phyloP scores from a whole-genome alignment of 2,329 filamentous ascomycete species.

The Coniella vitis region DNA sequence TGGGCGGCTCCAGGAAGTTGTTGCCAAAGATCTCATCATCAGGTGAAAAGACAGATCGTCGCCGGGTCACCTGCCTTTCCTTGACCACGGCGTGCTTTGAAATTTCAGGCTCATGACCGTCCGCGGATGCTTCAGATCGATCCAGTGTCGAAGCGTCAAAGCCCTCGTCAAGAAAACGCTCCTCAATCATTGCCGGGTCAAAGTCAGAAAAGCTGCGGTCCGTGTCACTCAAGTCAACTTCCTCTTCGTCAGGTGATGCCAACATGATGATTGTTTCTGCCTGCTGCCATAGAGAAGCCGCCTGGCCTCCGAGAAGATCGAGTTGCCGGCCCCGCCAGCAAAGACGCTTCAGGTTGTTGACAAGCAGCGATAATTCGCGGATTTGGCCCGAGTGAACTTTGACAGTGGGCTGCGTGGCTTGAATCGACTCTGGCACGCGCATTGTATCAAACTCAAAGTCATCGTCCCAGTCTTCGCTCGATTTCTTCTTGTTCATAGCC shows the following conservation, averaged over 20 bases:
- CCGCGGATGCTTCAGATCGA: slow-evolving; percentile 35
- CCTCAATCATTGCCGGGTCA: slow-evolving; percentile 34
- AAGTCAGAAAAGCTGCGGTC: slow-evolving; percentile 31
- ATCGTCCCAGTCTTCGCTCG: slow-evolving; percentile 84
- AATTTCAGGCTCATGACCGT: slow-evolving; percentile 35
- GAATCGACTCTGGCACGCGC: slow-evolving; percentile 73
- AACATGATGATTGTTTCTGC: slow-evolving; percentile 82
- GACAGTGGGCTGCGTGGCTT: slow-evolving; percentile 74
- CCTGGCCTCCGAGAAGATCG: slow-evolving; percentile 54
- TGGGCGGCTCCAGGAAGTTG: slow-evolving; percentile 35
- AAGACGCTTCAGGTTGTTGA: slow-evolving; percentile 76
- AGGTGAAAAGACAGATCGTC: slow-evolving; percentile 57
- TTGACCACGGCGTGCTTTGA: slow-evolving; percentile 47
- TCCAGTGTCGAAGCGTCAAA: slow-evolving; percentile 41
- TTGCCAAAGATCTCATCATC: slow-evolving; percentile 61
- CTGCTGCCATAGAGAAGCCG: slow-evolving; percentile 64
- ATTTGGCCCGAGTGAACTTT: slow-evolving; percentile 80
- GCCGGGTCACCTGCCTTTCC: slow-evolving; percentile 44
- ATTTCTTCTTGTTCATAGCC: slow-evolving; percentile 71
- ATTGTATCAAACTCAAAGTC: slow-evolving; percentile 74
- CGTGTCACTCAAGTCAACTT: slow-evolving; percentile 29
- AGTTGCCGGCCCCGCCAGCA: slow-evolving; percentile 63
- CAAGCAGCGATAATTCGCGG: slow-evolving; percentile 70
- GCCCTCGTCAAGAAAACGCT: slow-evolving; percentile 39
- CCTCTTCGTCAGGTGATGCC: slow-evolving; percentile 62